Evolutionary conservation across 441 rosid genomes (phyloP), one percentile per base, ranked within the genome.

Genomic region (Hura crepitans): DNA sequence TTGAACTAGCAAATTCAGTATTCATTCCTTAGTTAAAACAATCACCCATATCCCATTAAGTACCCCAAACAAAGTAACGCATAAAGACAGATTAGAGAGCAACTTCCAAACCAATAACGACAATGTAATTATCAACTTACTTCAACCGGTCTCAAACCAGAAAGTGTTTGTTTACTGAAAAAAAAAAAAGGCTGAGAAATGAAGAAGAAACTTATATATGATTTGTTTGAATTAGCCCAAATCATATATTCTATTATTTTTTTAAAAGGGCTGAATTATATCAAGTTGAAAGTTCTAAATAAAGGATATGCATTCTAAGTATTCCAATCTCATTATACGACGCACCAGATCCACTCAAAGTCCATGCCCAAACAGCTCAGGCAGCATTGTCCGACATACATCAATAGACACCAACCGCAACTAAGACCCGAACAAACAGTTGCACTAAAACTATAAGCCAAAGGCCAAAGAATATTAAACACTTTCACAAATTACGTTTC

Each of bases 341-440:
- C 53, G 33, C 18, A 63, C 70, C 76, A 82, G 82, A 85, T 79
- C 81, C 70, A 77, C 22, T 68, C 50, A 58, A 69, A 75, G 27
- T 59, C 66, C 13, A 5, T 65, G 23, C 50, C 42, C 47, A 56
- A 70, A 22, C 49, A 37, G 20, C 58, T 13, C 54, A 17, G 39
- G 22, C 18, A 62, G 49, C 65, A 68, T 65, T 27, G 51, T 23
- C 35, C 27, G 66, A 11, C 67, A 42, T 37, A 68, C 58, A 53
- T 58, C n/a, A 28, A 66, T 66, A 53, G 60, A 66, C 8, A 11
- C 14, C 49, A 35, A 51, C 35, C 57, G 51, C 45, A 53, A 56
- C 49, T 15, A 53, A 66, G 42, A 66, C 5, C 28, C 60, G 15
- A 35, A 35, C 49, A 53, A 42, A 53, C 33, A 66, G 43, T 22